Base-by-base conservation (phyloP, 2,329 filamentous ascomycete species). In the Dissoconium aciculare region DNA sequence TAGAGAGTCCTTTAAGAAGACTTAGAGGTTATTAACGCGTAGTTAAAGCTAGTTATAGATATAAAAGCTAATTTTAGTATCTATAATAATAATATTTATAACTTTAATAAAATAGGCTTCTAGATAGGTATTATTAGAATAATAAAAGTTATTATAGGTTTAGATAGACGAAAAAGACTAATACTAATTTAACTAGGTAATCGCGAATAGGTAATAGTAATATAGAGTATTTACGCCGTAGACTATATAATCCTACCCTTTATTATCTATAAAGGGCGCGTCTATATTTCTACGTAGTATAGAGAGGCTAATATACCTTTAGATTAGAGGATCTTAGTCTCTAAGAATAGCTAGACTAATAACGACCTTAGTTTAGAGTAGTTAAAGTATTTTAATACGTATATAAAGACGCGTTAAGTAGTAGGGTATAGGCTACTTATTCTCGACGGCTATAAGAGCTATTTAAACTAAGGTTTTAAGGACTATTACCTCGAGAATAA, bases 101-200 rank as follows among this genome's bases (percentile, higher is more conserved):
- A 40, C 38, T 39, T 42, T 26, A 37, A 47, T 27, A 35, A 50
- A 14, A 41, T 34, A 15, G 39, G 44, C 23, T 47, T 49, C 33
- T 11, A 29, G 27, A 44, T 49, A 17, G n/a, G n/a, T n/a, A n/a
- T n/a, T n/a, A n/a, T n/a, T n/a, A n/a, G n/a, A n/a, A n/a, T n/a
- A n/a, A n/a, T 37, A 43, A 10, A 11, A 27, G 25, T 8, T 12
- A 6, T 11, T 27, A 6, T 11, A 11, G 14, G 6, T 31, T 9
- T 24, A 24, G n/a, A n/a, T n/a, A n/a, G n/a, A n/a, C n/a, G n/a
- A n/a, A n/a, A n/a, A n/a, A n/a, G n/a, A n/a, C n/a, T n/a, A n/a
- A n/a, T n/a, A n/a, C n/a, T n/a, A n/a, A n/a, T n/a, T n/a, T n/a
- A n/a, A n/a, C n/a, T n/a, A n/a, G n/a, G n/a, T n/a, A n/a, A n/a